Evolutionary conservation across 345 rosid species (phyloP), one percentile per base, ranked within the genome.

Genomic region (Populus ilicifolia): DNA sequence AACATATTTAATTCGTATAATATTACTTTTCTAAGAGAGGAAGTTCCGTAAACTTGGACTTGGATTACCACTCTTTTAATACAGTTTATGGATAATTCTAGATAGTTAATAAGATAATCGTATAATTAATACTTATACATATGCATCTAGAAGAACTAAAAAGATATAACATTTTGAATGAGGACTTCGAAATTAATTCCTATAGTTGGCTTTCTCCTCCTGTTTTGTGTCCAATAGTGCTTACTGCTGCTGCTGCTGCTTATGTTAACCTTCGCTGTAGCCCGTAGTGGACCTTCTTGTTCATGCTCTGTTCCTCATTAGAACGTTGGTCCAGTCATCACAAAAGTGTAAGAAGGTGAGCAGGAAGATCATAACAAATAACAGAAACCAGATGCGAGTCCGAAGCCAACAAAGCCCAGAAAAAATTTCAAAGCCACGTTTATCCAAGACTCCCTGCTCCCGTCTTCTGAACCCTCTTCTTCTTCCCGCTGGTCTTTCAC

Each of bases 321-420:
- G 59, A 20, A 54, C 23, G n/a, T 7, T 54, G 61, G 61, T 54
- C 63, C 63, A 56, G n/a, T n/a, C 63, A 56, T 56, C 23, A n/a
- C 4, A 9, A 3, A 56, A 56, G 13, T 23, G n/a, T 44, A 12
- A 20, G 41, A 29, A 36, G 70, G 25, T 67, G 10, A 18, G 23
- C 20, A 29, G 70, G n/a, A 30, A 8, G n/a, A 43, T 27, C 64
- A 61, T 56, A 46, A 61, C 14, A 73, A 44, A 43, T 33, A 69
- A 25, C 52, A 43, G 75, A 27, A 79, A 29, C 87, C 83, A 80
- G 81, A 75, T 39, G 83, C 86, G 38, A 89, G 29, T n/a, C 86
- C 87, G 30, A 85, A 78, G 41, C 89, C 86, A 25, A 85, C 86
- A 52, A 89, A 61, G 4, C 94, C 92, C 63, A 90, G 63, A 77